A percentile compares a stretch with the other conserved stretches of the same genome.
Evolutionary conservation across 2,329 filamentous ascomycete species (phyloP).

Genomic region (Acarospora socialis): DNA sequence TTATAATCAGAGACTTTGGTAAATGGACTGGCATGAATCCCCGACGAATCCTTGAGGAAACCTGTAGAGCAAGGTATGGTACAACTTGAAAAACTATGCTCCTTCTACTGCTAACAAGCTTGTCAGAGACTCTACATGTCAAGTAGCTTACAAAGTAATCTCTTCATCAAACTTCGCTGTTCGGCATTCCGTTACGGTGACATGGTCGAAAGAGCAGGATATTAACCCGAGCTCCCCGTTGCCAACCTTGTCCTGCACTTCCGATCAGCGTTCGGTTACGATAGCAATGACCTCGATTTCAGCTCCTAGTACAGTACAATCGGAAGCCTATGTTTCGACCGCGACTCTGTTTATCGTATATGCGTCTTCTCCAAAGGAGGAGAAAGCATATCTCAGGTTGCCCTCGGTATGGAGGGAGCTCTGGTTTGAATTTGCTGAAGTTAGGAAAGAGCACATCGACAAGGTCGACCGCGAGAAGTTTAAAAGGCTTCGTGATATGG

Average conservation of each 20-base stretch:
- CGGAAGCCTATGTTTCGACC: slow-evolving; percentile 75
- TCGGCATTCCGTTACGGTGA: slow-evolving; percentile 58
- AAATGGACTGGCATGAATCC: slow-evolving; percentile 67
- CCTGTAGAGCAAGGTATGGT: slow-evolving; percentile 61
- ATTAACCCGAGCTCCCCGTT: slow-evolving; percentile 29
- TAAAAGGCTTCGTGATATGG: slow-evolving; percentile 44
- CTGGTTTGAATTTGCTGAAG: slow-evolving; percentile 62
- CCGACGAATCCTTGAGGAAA: slow-evolving; percentile 64
- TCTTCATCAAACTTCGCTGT: slow-evolving; percentile 63
- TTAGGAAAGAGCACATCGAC: slow-evolving; percentile 57
- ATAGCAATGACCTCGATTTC: slow-evolving; percentile 65
- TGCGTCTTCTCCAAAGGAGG: slow-evolving; percentile 63
- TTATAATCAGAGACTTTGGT: slow-evolving; percentile 61
- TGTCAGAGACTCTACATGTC: slow-evolving; percentile 52
- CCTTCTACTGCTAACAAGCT: slow-evolving; percentile 9
- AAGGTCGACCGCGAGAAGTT: slow-evolving; percentile 54
- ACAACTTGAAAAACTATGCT: neutral
- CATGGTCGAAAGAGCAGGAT: slow-evolving; percentile 64
- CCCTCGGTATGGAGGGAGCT: slow-evolving; percentile 72
- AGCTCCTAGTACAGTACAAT: slow-evolving; percentile 62
- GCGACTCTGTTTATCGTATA: slow-evolving; percentile 71
- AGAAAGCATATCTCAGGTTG: slow-evolving; percentile 67
- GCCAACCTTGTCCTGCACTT: slow-evolving; percentile 27
- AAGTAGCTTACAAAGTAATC: slow-evolving; percentile 52
- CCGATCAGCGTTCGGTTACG: slow-evolving; percentile 35